phyloP scores from a whole-genome alignment of 2,329 filamentous ascomycete species.

The Phyllosticta paracitricarpa region DNA sequence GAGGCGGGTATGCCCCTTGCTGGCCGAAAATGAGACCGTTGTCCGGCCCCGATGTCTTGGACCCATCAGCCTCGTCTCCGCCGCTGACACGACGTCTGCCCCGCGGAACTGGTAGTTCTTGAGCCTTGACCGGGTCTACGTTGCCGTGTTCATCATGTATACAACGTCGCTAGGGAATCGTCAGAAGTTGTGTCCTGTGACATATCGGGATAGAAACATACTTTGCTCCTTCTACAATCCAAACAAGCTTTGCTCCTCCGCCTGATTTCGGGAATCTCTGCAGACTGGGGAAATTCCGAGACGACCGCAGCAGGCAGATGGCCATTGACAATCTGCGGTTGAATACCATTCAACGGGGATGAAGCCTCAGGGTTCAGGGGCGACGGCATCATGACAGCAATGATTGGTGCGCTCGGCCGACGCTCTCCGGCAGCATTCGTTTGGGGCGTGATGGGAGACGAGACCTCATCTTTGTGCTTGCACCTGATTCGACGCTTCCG shows the following conservation, averaged over 20 bases:
- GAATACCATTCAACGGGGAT: slow-evolving; percentile 5
- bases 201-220: slow-evolving; percentile 25
- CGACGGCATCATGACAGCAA: slow-evolving; percentile 6
- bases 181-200: slow-evolving; percentile 14
- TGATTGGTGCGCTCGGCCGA: slow-evolving; percentile 6
- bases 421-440: background rate
- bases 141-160: slow-evolving; percentile 57
- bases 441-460: slow-evolving; percentile 8
- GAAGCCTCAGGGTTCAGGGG: background rate
- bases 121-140: slow-evolving; percentile 53
- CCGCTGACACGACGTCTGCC: slow-evolving; percentile 40
- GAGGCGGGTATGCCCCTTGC: background rate
- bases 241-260: slow-evolving; percentile 52
- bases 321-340: slow-evolving; percentile 17
- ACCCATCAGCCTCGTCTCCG: slow-evolving; percentile 3
- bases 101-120: slow-evolving; percentile 50
- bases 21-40: background rate
- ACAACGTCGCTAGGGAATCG: slow-evolving; percentile 46
- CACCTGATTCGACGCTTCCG: slow-evolving; percentile 52
- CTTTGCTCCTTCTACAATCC: slow-evolving; percentile 59
- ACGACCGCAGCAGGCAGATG: slow-evolving; percentile 6
- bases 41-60: slow-evolving; percentile 10
- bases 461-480: slow-evolving; percentile 50
- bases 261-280: background rate
- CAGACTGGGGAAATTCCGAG: background rate